Conservation (phyloP, 1,284 basidiomycete genomes). For the Gomphus sp. region DNA sequence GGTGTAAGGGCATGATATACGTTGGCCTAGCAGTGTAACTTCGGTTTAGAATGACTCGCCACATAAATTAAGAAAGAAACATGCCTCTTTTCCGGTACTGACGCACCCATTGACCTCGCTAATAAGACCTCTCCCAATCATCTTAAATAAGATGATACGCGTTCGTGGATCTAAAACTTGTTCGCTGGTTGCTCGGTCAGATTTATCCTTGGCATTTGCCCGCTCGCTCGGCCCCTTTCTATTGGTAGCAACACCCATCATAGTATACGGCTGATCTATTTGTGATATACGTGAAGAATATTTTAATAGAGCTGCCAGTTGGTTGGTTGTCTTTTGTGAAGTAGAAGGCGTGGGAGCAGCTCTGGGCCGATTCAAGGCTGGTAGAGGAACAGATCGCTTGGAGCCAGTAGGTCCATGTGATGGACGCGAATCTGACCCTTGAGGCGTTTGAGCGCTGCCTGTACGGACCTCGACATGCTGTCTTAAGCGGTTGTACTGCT, state of each 20-base stretch:
- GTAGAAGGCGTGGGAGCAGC: slow-evolving; percentile 12
- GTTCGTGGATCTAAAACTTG: slow-evolving; percentile 92
- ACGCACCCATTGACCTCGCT: slow-evolving; percentile 89
- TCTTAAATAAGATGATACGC: slow-evolving; percentile 84
- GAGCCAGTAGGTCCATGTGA: slow-evolving; percentile 22
- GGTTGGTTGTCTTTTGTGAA: slow-evolving; percentile 51
- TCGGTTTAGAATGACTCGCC: not conserved
- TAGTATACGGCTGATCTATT: slow-evolving; percentile 58
- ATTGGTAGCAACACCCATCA: slow-evolving; percentile 76
- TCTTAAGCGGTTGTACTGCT: slow-evolving; percentile 87
- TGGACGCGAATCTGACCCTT: slow-evolving; percentile 39
- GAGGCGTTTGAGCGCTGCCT: slow-evolving; percentile 49
- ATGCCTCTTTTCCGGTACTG: slow-evolving; percentile 90
- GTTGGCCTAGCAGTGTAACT: slow-evolving; percentile 57
- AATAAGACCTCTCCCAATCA: slow-evolving; percentile 82
- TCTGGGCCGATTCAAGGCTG: slow-evolving; percentile 64
- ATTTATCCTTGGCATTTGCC: slow-evolving; percentile 86
- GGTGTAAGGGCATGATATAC: slow-evolving; percentile 83
- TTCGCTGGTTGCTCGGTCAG: slow-evolving; percentile 89
- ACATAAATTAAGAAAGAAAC: not conserved
- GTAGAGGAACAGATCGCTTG: slow-evolving; percentile 43
- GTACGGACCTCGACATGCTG: slow-evolving; percentile 75
- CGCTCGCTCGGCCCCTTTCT: slow-evolving; percentile 81
- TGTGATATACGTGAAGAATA: slow-evolving; percentile 60
- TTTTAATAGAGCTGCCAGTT: slow-evolving; percentile 61